A percentile compares a stretch with the other conserved stretches of the same genome.
phyloP scores from a whole-genome alignment of 768 basidiomycete species.

The Leucocoprinus leucothites region DNA sequence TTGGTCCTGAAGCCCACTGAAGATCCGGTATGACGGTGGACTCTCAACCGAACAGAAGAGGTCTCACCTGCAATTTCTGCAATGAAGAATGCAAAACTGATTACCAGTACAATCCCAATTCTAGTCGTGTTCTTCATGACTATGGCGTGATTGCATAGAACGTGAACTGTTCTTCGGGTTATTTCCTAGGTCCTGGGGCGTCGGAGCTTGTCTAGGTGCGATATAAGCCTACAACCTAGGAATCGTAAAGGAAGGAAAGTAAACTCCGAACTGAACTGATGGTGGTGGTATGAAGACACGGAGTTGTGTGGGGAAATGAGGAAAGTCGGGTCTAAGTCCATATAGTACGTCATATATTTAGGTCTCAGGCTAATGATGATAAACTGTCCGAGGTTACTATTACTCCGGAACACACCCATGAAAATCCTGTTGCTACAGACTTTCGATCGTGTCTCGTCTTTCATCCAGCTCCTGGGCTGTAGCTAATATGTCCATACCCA shows the following conservation, averaged over 20 bases:
- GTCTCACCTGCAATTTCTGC: constrained; percentile 45
- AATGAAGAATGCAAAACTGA: constrained; percentile 46
- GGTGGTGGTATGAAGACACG: too few species aligned
- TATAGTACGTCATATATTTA: too few species aligned
- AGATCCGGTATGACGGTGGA: constrained; percentile 1
- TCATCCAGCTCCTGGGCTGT: too few species aligned
- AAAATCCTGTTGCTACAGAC: background rate
- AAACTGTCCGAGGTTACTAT: background rate
- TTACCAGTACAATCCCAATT: constrained; percentile 42
- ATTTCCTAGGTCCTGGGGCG: too few species aligned
- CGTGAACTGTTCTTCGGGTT: background rate
- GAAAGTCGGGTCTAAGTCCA: too few species aligned
- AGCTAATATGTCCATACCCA: too few species aligned
- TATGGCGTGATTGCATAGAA: background rate
- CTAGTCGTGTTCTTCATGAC: constrained; percentile 46
- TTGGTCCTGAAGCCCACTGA: constrained; percentile 53
- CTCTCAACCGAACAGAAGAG: background rate
- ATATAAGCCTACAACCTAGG: background rate
- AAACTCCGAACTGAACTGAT: background rate
- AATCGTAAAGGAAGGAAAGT: background rate
- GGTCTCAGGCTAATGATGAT: background rate
- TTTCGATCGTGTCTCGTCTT: constrained; percentile 3
- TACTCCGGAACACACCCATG: background rate
- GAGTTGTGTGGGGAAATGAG: too few species aligned
- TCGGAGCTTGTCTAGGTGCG: background rate